Percentiles rank a stretch among this genome's conserved stretches.
These are phyloP conservation scores for Aspergillus diversus DNA, from an alignment of 495 filamentous ascomycete species.

Conservation along the genomic window DNA sequence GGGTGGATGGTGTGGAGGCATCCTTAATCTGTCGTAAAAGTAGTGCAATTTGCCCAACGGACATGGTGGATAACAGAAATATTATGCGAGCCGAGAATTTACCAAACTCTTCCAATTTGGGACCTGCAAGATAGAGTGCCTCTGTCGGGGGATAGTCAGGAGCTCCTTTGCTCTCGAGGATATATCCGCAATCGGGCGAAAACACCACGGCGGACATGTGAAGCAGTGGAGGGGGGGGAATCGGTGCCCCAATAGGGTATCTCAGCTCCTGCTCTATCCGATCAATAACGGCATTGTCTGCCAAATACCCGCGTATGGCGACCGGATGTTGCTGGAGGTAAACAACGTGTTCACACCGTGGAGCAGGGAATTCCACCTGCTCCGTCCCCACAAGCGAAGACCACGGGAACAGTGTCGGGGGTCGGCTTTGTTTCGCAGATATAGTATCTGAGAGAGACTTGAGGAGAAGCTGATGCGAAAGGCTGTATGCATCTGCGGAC, in stretches of 20 bases:
- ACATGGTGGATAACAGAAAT: constrained; percentile 63
- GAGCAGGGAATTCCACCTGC: constrained; percentile 60
- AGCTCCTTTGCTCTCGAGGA: constrained; percentile 85
- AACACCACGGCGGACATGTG: constrained; percentile 85
- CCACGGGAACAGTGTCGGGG: constrained; percentile 62
- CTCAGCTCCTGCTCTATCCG: constrained; percentile 84
- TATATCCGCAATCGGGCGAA: constrained; percentile 91
- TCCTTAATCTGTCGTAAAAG: constrained; percentile 88
- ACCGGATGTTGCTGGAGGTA: constrained; percentile 81
- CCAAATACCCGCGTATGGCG: constrained; percentile 37
- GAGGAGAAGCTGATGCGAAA: constrained; percentile 69
- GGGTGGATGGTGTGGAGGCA: constrained; percentile 89
- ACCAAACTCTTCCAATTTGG: constrained; percentile 77
- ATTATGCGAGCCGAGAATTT: constrained; percentile 67
- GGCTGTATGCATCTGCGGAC: constrained; percentile 64
- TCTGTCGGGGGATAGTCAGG: constrained; percentile 69
- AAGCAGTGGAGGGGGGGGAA: constrained; percentile 67
- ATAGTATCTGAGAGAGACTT: constrained; percentile 70
- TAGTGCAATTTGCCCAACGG: constrained; percentile 72
- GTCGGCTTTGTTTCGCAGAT: constrained; percentile 56
- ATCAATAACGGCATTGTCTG: constrained; percentile 52
- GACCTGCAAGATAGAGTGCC: constrained; percentile 69
- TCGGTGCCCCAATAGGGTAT: constrained; percentile 79
- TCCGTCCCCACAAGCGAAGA: constrained; percentile 61
- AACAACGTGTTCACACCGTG: constrained; percentile 86